Evolutionary conservation across 1,284 basidiomycete genomes (phyloP), one percentile per base, ranked within the genome.

Genomic region (Fomitiporia mediterranea): DNA sequence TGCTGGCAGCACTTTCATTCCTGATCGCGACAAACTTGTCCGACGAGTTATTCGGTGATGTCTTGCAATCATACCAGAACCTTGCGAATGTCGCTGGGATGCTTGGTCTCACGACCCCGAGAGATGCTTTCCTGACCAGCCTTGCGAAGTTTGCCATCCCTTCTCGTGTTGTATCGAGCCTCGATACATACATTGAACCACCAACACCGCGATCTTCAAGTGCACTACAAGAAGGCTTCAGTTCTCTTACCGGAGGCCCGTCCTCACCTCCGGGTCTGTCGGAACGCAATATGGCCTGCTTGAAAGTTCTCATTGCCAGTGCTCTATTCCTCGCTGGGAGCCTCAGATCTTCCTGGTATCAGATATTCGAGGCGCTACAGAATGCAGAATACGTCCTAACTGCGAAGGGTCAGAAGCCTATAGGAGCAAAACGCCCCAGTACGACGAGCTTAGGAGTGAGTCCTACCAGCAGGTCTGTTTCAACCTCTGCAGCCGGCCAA

Each of bases 11-110:
- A 0, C 74, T 98, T 0, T 91, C 91, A 0, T 96, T 94, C 70
- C 80, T 92, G 62, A 86, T 98, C 61, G 82, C 85, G 1, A 95
- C 95, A 6, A 92, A 94, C 63, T 79, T 94, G 27, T 90, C 90
- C 0, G 91, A 94, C 64, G 84, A 91, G 53, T 78, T 95, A 4
- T 96, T 96, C 66, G 84, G 86, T 6, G 91, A 94, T 57, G 85
- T 89, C 2, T 77, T 96, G 9, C 78, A 84, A 1, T 86, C 87
- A 55, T 84, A 91, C 62, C 89, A 94, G 64, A 86, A 87, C 34
- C 83, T 97, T 68, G 90, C 90, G 2, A 89, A 91, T 56, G 91
- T 92, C 1, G 86, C 91, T 28, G 96, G 96, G n/a, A 89, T 91
- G 69, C 81, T 98, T 9, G 83, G 82, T 1, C 77, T 98, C 3